Percentiles rank a stretch among this genome's conserved stretches.
Evolutionary conservation across 2,329 filamentous ascomycete species (phyloP).

Genomic region (Scedosporium minutisporum): DNA sequence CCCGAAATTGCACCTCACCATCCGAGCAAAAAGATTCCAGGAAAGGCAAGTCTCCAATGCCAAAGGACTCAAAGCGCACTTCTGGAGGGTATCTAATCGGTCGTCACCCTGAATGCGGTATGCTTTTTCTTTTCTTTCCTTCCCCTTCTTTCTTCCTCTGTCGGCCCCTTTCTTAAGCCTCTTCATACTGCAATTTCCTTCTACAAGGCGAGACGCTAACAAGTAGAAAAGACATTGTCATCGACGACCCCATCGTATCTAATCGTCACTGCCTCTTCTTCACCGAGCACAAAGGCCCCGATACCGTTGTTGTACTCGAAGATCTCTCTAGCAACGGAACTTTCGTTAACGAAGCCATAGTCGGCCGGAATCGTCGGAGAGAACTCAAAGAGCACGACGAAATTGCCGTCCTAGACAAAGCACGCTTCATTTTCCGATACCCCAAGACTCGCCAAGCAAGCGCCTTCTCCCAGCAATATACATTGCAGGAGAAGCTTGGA

Average conservation of each 20-base stretch:
- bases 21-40: conserved; percentile 1
- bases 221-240: conserved; percentile 46
- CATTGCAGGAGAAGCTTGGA: conserved; percentile 72
- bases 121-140: conserved; percentile 19
- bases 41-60: neutral
- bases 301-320: conserved; percentile 68
- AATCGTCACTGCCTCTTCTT: conserved; percentile 74
- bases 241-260: conserved; percentile 72
- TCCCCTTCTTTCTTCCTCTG: neutral
- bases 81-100: conserved; percentile 86
- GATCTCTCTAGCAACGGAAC: conserved; percentile 95
- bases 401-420: conserved; percentile 75
- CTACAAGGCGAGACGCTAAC: neutral
- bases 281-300: conserved; percentile 45
- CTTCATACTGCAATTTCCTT: neutral
- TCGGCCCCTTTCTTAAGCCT: neutral
- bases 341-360: conserved; percentile 83
- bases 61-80: conserved; percentile 29
- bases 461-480: conserved; percentile 79
- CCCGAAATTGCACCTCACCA: conserved; percentile 52
- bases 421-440: conserved; percentile 86
- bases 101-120: conserved; percentile 87
- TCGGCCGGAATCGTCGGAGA: conserved; percentile 84
- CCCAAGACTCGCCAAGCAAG: conserved; percentile 65
- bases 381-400: conserved; percentile 87